These are phyloP conservation scores for Cladophialophora chaetospira DNA, from an alignment of 2,329 filamentous ascomycete genomes.

Conservation along the genomic window DNA sequence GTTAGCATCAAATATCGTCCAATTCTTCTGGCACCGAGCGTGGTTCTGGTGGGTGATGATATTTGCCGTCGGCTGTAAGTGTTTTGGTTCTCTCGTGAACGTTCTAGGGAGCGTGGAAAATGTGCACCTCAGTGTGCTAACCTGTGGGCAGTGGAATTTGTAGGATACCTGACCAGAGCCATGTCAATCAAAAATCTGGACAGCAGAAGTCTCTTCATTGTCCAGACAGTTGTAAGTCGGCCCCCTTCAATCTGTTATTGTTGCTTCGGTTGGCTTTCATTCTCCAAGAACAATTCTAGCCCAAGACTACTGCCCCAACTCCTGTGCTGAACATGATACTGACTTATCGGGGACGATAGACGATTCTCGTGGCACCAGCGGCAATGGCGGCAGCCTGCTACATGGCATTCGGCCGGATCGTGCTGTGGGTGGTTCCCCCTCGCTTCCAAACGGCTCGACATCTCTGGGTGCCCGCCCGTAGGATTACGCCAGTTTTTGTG, in stretches of 20 bases:
- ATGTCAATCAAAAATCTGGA: slow-evolving; percentile 29
- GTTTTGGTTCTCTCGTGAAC: background rate
- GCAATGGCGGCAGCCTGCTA: slow-evolving; percentile 53
- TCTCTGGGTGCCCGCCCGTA: slow-evolving; percentile 42
- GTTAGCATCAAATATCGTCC: slow-evolving; percentile 34
- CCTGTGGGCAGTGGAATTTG: slow-evolving; percentile 39
- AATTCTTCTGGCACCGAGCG: slow-evolving; percentile 41
- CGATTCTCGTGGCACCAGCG: slow-evolving; percentile 48
- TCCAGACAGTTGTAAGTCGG: slow-evolving; percentile 46
- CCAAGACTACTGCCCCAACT: too few species aligned
- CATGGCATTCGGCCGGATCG: slow-evolving; percentile 51
- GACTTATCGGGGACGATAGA: too few species aligned
- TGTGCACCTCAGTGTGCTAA: too few species aligned
- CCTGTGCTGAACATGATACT: too few species aligned
- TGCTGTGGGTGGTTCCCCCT: slow-evolving; percentile 45
- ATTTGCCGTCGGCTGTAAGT: slow-evolving; percentile 43
- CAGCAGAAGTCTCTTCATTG: slow-evolving; percentile 30
- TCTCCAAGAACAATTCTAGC: too few species aligned
- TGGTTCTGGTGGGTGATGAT: slow-evolving; percentile 50
- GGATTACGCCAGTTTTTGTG: slow-evolving; percentile 46
- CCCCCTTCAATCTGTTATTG: too few species aligned
- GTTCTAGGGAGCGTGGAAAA: too few species aligned
- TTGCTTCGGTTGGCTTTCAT: too few species aligned
- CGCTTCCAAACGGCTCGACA: slow-evolving; percentile 37
- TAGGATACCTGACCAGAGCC: slow-evolving; percentile 41